phyloP scores from a whole-genome alignment of 2,329 filamentous ascomycete species.

The Corinectria fuckeliana region DNA sequence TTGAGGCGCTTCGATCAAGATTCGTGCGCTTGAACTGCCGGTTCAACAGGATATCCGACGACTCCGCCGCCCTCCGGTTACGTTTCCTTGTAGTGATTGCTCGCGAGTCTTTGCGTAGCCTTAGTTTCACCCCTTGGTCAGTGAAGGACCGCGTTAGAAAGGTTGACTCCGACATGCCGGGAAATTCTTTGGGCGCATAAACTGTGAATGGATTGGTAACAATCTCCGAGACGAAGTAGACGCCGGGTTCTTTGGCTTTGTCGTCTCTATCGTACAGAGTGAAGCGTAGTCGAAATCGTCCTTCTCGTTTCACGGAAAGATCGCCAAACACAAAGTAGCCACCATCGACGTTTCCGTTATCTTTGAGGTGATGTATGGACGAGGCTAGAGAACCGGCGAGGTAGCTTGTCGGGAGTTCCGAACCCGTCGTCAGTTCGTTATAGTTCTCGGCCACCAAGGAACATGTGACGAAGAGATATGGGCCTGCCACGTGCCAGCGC shows the following conservation, averaged over 20 bases:
- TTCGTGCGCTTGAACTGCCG: constrained; percentile 31
- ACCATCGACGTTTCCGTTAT: constrained; percentile 77
- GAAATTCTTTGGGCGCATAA: constrained; percentile 71
- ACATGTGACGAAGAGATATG: constrained; percentile 57
- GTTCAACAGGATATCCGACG: constrained; percentile 21
- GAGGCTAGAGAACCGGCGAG: constrained; percentile 78
- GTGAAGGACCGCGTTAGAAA: constrained; percentile 81
- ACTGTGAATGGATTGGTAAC: constrained; percentile 71
- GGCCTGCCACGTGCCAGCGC: constrained; percentile 44
- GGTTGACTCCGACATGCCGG: constrained; percentile 82
- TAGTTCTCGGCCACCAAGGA: constrained; percentile 51
- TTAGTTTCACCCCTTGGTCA: constrained; percentile 84
- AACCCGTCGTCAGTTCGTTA: constrained; percentile 45
- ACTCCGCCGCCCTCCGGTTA: constrained; percentile 39
- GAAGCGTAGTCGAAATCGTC: constrained; percentile 76
- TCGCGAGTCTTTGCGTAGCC: constrained; percentile 82
- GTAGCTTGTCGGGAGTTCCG: constrained; percentile 51
- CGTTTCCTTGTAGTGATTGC: constrained; percentile 58
- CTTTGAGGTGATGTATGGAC: constrained; percentile 82
- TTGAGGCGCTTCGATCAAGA: constrained; percentile 26
- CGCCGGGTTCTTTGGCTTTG: constrained; percentile 27
- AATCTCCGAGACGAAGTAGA: constrained; percentile 36
- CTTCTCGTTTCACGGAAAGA: constrained; percentile 78
- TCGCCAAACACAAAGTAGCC: constrained; percentile 94
- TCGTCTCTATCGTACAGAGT: constrained; percentile 65